Conservation (phyloP, 768 basidiomycete genomes). For the Suillus decipiens region DNA sequence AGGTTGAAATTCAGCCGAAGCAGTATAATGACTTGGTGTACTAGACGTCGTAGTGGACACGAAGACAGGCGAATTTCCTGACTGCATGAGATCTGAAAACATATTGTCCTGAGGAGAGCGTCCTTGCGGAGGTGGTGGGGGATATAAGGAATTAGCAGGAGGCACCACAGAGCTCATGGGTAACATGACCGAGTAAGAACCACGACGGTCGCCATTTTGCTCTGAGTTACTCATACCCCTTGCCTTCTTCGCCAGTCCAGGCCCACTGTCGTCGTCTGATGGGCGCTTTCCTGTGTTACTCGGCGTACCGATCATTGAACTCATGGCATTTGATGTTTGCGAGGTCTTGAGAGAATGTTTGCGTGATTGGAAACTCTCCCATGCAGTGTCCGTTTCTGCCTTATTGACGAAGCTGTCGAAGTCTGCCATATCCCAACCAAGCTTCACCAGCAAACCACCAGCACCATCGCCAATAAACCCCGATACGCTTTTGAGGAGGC, state of each 20-base stretch:
- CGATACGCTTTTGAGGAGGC: slow-evolving; percentile 72
- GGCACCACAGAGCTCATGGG: slow-evolving; percentile 48
- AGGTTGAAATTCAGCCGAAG: slow-evolving; percentile 37
- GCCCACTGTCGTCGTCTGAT: slow-evolving; percentile 31
- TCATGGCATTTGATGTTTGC: slow-evolving; percentile 30
- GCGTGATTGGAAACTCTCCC: slow-evolving; percentile 82
- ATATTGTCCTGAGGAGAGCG: slow-evolving; percentile 51
- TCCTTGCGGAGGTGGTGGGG: slow-evolving; percentile 37
- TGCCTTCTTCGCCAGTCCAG: slow-evolving; percentile 51
- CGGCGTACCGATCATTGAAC: slow-evolving; percentile 33
- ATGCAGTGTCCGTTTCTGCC: slow-evolving; percentile 91
- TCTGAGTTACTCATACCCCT: slow-evolving; percentile 43
- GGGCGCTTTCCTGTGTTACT: slow-evolving; percentile 23
- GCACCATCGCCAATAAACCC: slow-evolving; percentile 87
- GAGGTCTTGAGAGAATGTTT: slow-evolving; percentile 43
- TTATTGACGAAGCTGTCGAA: slow-evolving; percentile 83
- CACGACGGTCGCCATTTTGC: slow-evolving; percentile 41
- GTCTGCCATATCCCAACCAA: slow-evolving; percentile 77
- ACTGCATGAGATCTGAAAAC: slow-evolving; percentile 63
- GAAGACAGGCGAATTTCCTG: slow-evolving; percentile 62
- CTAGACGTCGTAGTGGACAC: slow-evolving; percentile 46
- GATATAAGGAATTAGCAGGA: slow-evolving; percentile 46
- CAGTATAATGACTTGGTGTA: slow-evolving; percentile 44
- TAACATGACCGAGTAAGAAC: slow-evolving; percentile 57
- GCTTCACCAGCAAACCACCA: slow-evolving; percentile 72